These are phyloP conservation scores for Penicillium daleae DNA, from an alignment of 495 filamentous ascomycete species.

Conservation along the genomic window DNA sequence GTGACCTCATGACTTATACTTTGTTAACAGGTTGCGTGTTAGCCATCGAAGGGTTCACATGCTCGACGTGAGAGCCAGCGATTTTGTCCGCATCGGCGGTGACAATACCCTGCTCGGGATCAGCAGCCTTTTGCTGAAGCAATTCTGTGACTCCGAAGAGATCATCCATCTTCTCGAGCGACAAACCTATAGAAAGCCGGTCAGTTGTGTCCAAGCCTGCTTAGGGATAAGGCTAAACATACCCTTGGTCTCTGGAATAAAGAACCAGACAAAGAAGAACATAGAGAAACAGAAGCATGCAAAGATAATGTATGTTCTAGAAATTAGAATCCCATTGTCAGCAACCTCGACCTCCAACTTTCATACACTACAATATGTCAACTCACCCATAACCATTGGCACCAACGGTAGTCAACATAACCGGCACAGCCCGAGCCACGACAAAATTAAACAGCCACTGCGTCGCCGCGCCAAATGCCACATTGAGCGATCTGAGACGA, in stretches of 20 bases:
- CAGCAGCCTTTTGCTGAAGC: constrained; percentile 24
- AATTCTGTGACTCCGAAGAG: constrained; percentile 54
- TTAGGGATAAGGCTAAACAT: not conserved
- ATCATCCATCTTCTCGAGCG: constrained; percentile 53
- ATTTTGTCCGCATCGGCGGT: constrained; percentile 15
- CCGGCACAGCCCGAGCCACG: constrained; percentile 44
- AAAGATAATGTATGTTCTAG: constrained; percentile 47
- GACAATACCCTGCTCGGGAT: constrained; percentile 21
- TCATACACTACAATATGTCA: not conserved
- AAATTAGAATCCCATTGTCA: constrained; percentile 3
- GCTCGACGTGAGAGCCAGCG: constrained; percentile 7
- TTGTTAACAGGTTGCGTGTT: not conserved
- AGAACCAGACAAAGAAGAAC: constrained; percentile 71
- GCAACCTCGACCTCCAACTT: constrained; percentile 44
- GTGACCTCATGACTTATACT: not conserved
- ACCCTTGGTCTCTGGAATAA: constrained; percentile 76
- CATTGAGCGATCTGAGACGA: constrained; percentile 67
- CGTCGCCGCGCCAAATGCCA: constrained; percentile 68
- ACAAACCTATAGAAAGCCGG: constrained; percentile 31
- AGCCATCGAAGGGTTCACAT: too few species aligned
- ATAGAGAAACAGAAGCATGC: constrained; percentile 66
- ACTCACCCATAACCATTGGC: constrained; percentile 60
- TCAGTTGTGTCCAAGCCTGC: not conserved
- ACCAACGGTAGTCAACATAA: constrained; percentile 60
- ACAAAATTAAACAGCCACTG: constrained; percentile 55